phyloP scores from a whole-genome alignment of 2,329 filamentous ascomycete species.

The Xylariaceae sp. region DNA sequence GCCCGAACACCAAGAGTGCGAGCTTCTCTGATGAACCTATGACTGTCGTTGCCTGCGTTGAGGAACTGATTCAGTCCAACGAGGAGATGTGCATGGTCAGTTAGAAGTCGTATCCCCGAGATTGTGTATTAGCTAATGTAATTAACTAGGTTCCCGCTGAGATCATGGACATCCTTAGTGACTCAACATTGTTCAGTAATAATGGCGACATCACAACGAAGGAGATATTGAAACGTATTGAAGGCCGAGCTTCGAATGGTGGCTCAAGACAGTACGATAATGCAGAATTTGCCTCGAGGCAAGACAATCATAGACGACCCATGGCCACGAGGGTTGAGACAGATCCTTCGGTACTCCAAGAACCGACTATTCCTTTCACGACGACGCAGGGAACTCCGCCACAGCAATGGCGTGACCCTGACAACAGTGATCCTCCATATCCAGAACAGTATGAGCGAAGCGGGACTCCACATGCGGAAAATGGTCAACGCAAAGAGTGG shows the following conservation, averaged over 20 bases:
- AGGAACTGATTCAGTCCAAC: conserved; percentile 88
- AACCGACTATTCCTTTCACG: conserved; percentile 53
- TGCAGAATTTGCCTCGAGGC: conserved; percentile 61
- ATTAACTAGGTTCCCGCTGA: conserved; percentile 83
- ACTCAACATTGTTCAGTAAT: conserved; percentile 80
- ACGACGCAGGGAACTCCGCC: conserved; percentile 56
- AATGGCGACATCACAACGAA: conserved; percentile 92
- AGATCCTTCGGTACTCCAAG: conserved; percentile 75
- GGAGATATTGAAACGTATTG: conserved; percentile 93
- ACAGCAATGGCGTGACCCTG: conserved; percentile 54
- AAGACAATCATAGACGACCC: conserved; percentile 60
- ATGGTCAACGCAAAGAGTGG: conserved; percentile 59
- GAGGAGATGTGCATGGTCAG: conserved; percentile 97
- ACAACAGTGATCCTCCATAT: conserved; percentile 53
- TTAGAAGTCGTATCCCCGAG: conserved; percentile 26
- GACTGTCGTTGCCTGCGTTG: conserved; percentile 89
- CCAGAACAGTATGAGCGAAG: conserved; percentile 53
- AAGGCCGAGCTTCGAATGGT: conserved; percentile 66
- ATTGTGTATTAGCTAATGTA: conserved; percentile 6
- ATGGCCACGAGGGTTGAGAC: conserved; percentile 75
- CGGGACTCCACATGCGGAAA: conserved; percentile 48
- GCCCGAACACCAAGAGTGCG: conserved; percentile 68
- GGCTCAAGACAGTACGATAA: conserved; percentile 65
- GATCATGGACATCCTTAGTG: conserved; percentile 82
- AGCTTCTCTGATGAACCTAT: conserved; percentile 87